Percentiles rank a stretch among this genome's conserved stretches.
phyloP scores from a whole-genome alignment of 139 green algal species.

The Asterochloris sp. region DNA sequence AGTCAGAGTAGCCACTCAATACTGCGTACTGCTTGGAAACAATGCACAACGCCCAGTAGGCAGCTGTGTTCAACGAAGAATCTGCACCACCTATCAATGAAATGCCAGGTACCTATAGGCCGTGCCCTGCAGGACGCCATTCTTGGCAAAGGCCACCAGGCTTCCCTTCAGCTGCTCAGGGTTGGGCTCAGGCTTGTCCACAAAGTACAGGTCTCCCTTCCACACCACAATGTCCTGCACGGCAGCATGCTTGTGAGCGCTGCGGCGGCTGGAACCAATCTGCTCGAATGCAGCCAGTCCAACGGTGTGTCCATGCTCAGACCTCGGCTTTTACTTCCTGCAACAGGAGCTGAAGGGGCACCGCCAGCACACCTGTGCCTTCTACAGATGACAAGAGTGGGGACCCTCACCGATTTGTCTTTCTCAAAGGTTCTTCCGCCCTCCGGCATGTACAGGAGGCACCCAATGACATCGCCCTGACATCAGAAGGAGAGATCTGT shows the following conservation, averaged over 20 bases:
- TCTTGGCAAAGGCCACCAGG: constrained; percentile 64
- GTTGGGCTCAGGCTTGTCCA: constrained; percentile 34
- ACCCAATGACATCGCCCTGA: constrained; percentile 56
- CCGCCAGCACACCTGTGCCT: too few relatives aligned
- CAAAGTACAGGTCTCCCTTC: constrained; percentile 46
- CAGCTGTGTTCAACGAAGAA: too few relatives aligned
- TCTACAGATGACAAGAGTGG: too few relatives aligned
- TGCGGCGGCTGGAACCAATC: too few relatives aligned
- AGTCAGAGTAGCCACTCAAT: too few relatives aligned
- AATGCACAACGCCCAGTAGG: too few relatives aligned
- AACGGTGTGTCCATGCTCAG: too few relatives aligned
- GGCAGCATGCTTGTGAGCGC: too few relatives aligned
- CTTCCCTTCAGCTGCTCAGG: constrained; percentile 42
- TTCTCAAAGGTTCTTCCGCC: constrained; percentile 27
- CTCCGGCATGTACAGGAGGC: constrained; percentile 43
- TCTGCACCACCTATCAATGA: neutral
- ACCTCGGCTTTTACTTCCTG: too few relatives aligned
- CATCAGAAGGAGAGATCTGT: constrained; percentile 27
- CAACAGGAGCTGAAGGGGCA: too few relatives aligned
- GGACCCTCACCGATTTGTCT: constrained; percentile 12
- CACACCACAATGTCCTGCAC: constrained; percentile 45
- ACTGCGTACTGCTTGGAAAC: too few relatives aligned
- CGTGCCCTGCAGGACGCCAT: constrained; percentile 65
- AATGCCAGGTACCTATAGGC: constrained; percentile 40
- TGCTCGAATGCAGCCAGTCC: too few relatives aligned